Percentiles rank a stretch among this genome's conserved stretches.
Evolutionary conservation across 208 protist species (phyloP).

Genomic region (Novymonas esmeraldas): DNA sequence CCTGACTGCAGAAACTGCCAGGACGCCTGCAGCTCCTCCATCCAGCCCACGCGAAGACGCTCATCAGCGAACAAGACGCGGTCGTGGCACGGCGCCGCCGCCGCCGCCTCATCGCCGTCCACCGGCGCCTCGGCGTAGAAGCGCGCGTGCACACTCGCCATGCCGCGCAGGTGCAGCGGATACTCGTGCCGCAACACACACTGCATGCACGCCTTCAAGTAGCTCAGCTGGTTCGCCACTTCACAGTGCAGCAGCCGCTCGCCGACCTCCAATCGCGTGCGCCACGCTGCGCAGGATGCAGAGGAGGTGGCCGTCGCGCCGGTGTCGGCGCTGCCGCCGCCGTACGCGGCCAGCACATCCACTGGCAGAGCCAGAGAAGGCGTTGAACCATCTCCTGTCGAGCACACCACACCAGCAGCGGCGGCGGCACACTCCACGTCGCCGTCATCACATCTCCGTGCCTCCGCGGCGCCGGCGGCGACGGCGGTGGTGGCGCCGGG

Average conservation of each 20-base stretch:
- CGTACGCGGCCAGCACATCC: constrained; percentile 8
- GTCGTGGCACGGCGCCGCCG: neutral
- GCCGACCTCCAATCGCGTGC: neutral
- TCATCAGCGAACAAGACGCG: constrained; percentile 8
- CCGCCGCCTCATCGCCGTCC: neutral
- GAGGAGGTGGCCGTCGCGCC: neutral
- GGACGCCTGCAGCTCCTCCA: constrained; percentile 22
- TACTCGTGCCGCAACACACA: constrained; percentile 22
- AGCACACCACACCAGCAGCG: too few relatives aligned
- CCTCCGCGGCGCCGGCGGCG: too few relatives aligned
- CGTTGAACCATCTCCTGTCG: too few relatives aligned
- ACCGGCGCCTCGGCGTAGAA: neutral
- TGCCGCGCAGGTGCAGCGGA: constrained; percentile 20
- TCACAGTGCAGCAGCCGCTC: constrained; percentile 15
- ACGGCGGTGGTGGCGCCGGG: too few relatives aligned
- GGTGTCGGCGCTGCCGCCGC: neutral
- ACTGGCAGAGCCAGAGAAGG: constrained; percentile 8
- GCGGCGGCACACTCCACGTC: too few relatives aligned
- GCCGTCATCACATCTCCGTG: too few relatives aligned
- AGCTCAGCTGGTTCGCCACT: constrained; percentile 11
- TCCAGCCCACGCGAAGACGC: constrained; percentile 11
- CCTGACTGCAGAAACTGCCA: constrained; percentile 25
- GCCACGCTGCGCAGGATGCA: neutral
- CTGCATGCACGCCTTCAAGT: constrained; percentile 22
- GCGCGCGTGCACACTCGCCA: constrained; percentile 9